Base-by-base conservation (phyloP, 1,284 basidiomycete genomes). In the Heterobasidion occidentale region DNA sequence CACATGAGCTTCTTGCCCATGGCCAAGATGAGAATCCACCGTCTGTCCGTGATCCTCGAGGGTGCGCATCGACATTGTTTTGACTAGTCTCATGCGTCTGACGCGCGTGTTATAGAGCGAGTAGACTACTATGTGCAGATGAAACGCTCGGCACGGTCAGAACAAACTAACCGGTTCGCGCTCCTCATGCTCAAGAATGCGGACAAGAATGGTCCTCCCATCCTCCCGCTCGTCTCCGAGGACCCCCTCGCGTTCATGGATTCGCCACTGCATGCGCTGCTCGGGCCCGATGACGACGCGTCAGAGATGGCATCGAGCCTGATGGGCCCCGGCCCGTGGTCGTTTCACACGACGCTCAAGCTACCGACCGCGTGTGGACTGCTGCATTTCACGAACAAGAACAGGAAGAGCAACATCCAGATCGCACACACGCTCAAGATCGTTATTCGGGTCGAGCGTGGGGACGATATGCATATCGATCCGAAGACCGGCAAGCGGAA, bases 1-100 rank as follows among this genome's bases (percentile, higher is more conserved):
- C 83, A 83, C 54, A 76, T 98, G 46, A 86, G 88, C 1, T 78
- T 98, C 56, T 84, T 92, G 76, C 95, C 96, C 3, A 71, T 95
- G 60, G 74, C 82, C 36, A 97, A 97, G 70, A 79, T 93, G 69
- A 91, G 88, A 69, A 78, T 98, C 6, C 86, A 92, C 68, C 79
- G 88, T 20, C 67, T 98, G 42, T 77, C 82, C 0, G 84, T 92
- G 0, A 75, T 81, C n/a, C 74, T 98, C 15, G 95, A 98, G 77
- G 92, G 92, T 90, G 60, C 59, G 78, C 11, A 35, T 46, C 19
- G 46, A 17, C n/a, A 17, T 33, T 48, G 19, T 33, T 48, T 17
- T 48, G 11, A 17, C 46, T 48, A 11, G 14, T 20, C 54, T 51
- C 14, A 36, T 36, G n/a, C 33, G 50, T 17, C 38, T 42, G 7